These are phyloP conservation scores for Lodderomyces oxycetoniae DNA, from an alignment of 1,139 yeast species.

Conservation along the genomic window DNA sequence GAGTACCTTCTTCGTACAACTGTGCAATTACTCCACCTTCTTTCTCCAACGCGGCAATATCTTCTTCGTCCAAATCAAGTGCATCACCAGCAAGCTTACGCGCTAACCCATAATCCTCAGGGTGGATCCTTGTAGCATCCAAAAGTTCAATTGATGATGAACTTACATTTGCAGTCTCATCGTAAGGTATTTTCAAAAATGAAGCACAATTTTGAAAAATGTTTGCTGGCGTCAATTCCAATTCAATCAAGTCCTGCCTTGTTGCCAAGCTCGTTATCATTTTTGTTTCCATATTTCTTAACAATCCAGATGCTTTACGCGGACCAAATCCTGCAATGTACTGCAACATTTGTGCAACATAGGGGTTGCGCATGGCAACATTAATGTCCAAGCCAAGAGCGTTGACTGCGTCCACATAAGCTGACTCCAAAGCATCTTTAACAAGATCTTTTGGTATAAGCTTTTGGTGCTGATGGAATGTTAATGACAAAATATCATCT, in stretches of 20 bases:
- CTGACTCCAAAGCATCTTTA: conserved; percentile 66
- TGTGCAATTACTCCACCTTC: conserved; percentile 75
- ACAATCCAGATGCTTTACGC: conserved; percentile 83
- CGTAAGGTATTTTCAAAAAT: conserved; percentile 76
- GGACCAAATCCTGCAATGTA: conserved; percentile 92
- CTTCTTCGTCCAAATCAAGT: conserved; percentile 91
- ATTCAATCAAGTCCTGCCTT: conserved; percentile 75
- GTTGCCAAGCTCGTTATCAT: conserved; percentile 62
- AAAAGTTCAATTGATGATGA: conserved; percentile 65
- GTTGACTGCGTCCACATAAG: conserved; percentile 85
- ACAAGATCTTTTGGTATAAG: conserved; percentile 63
- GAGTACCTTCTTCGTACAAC: conserved; percentile 77
- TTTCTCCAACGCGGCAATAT: conserved; percentile 77
- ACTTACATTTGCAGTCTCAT: conserved; percentile 38
- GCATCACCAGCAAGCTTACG: conserved; percentile 98
- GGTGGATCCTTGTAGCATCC: conserved; percentile 95
- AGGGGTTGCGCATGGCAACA: conserved; percentile 75
- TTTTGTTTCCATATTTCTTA: conserved; percentile 74
- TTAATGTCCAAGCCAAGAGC: conserved; percentile 92
- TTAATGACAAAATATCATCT: conserved; percentile 64
- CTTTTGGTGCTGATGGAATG: conserved; percentile 72
- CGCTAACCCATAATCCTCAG: conserved; percentile 94
- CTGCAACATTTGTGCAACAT: conserved; percentile 65
- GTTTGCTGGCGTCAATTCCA: conserved; percentile 70
- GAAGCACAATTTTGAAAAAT: conserved; percentile 91